phyloP scores from a whole-genome alignment of 129 eudicot genomes.

The Arctium minus region DNA sequence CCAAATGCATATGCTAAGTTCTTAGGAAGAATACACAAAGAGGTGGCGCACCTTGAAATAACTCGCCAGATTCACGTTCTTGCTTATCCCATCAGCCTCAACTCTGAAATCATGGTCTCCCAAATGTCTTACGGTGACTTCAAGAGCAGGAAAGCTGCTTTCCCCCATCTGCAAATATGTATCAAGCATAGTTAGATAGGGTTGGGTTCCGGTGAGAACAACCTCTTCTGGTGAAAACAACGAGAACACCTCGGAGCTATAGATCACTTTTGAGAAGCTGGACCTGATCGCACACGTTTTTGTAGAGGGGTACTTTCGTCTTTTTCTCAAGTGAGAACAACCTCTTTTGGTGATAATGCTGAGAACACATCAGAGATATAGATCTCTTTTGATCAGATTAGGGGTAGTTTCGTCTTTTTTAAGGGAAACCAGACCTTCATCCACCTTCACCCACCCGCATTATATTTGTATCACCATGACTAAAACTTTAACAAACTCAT shows the following conservation, averaged over 20 bases:
- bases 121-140: slow-evolving; percentile 56
- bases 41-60: slow-evolving; percentile 59
- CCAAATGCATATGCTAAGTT: not conserved
- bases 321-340: not conserved
- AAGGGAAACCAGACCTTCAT: not conserved
- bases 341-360: not conserved
- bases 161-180: slow-evolving; percentile 52
- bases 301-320: no score
- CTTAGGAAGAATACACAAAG: slow-evolving; percentile 11
- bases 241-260: no score
- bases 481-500: no score
- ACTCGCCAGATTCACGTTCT: slow-evolving; percentile 55
- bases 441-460: no score
- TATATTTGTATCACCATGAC: no score
- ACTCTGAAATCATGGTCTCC: slow-evolving; percentile 71
- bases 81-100: slow-evolving; percentile 72
- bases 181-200: not conserved
- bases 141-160: slow-evolving; percentile 37
- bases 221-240: no score
- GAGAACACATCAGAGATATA: not conserved
- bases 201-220: not conserved
- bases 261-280: no score
- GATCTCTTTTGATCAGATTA: not conserved
- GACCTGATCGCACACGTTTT: no score
- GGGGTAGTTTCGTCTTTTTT: not conserved